Conservation (phyloP, 768 basidiomycete genomes). For the Ephemerocybe angulata region DNA sequence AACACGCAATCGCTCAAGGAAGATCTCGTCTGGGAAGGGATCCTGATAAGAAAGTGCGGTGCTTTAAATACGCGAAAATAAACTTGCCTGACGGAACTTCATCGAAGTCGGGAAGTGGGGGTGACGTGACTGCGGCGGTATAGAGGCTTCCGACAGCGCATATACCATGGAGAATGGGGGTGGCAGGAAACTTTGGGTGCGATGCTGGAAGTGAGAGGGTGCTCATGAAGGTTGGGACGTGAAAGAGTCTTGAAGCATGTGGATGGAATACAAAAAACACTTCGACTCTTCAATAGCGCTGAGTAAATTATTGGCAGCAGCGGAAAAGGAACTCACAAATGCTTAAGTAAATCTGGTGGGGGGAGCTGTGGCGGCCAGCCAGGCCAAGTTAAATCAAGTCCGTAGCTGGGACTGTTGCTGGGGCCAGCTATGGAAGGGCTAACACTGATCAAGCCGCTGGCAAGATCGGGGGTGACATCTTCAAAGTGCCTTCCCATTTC, state of each 20-base stretch:
- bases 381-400: constrained; percentile 44
- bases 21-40: constrained; percentile 46
- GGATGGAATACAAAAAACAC: constrained; percentile 79
- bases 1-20: constrained; percentile 41
- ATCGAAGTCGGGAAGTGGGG: constrained; percentile 48
- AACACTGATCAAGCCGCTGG: not conserved
- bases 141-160: constrained; percentile 78
- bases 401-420: constrained; percentile 7
- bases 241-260: constrained; percentile 67
- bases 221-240: constrained; percentile 60
- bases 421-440: not conserved
- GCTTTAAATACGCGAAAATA: not conserved
- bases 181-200: constrained; percentile 70
- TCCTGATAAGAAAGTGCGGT: not conserved
- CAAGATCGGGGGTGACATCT: not conserved
- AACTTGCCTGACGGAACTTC: constrained; percentile 44
- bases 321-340: constrained; percentile 44
- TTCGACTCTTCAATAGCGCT: constrained; percentile 50
- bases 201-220: constrained; percentile 60
- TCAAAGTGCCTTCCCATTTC: not conserved
- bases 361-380: constrained; percentile 67
- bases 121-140: constrained; percentile 61
- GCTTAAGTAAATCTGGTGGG: constrained; percentile 55
- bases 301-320: not conserved
- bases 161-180: constrained; percentile 78